Conservation (phyloP, 495 filamentous ascomycete genomes). For the Podospora conica region DNA sequence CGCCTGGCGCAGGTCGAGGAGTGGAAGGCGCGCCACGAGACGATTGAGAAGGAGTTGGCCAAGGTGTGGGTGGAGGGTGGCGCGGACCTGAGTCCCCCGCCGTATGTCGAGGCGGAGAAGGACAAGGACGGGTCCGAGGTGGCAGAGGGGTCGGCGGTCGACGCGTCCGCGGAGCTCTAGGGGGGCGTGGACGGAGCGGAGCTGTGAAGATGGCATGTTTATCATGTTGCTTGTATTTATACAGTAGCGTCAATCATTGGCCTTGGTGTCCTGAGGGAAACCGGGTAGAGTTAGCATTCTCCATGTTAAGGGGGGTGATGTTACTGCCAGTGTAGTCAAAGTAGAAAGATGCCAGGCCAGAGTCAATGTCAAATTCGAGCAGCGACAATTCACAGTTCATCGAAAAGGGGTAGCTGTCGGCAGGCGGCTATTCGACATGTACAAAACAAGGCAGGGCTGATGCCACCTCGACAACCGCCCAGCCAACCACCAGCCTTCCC, state of each 20-base stretch:
- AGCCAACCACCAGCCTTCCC: neutral
- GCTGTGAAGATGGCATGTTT: neutral
- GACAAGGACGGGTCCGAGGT: conserved; percentile 3
- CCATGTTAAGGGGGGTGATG: neutral
- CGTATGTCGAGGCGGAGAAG: conserved; percentile 29
- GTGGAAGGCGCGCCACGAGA: conserved; percentile 70
- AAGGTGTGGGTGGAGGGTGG: conserved; percentile 51
- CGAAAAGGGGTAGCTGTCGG: neutral
- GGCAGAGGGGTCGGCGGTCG: neutral
- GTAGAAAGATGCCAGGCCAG: too few species aligned
- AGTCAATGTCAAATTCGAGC: neutral
- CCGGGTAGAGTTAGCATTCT: neutral
- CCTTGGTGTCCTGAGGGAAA: neutral
- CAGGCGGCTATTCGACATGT: neutral
- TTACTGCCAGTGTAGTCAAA: too few species aligned
- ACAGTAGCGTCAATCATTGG: neutral
- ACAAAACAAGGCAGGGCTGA: neutral
- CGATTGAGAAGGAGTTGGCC: conserved; percentile 56
- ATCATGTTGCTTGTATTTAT: neutral
- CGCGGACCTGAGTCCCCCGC: conserved; percentile 36
- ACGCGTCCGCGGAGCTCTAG: neutral
- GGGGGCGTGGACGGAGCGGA: neutral
- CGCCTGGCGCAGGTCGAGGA: conserved; percentile 71
- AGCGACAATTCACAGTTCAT: neutral
- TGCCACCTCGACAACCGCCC: neutral